Percentiles rank a stretch among this genome's conserved stretches.
phyloP scores from a whole-genome alignment of 768 basidiomycete species.

The Panaeolus papilionaceus region DNA sequence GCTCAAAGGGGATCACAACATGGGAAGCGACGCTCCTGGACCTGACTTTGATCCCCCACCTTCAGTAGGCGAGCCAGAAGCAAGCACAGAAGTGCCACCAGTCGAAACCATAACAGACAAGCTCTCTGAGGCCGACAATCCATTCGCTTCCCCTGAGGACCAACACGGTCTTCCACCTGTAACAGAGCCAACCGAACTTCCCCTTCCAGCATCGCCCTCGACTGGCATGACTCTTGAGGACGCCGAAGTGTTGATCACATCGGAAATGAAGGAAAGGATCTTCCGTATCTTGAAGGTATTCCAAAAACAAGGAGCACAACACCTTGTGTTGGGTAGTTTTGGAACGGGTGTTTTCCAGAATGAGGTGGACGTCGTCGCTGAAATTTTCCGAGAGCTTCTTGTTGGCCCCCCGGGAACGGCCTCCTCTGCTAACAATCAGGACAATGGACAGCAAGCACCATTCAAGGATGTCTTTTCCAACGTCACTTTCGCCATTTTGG shows the following conservation, averaged over 20 bases:
- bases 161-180: neutral
- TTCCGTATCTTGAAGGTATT: constrained; percentile 69
- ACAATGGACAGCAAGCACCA: neutral
- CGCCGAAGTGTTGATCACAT: constrained; percentile 46
- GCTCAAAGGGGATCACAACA: neutral
- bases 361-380: constrained; percentile 60
- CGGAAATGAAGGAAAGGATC: constrained; percentile 74
- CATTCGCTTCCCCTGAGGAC: constrained; percentile 4
- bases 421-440: neutral
- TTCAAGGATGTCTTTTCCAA: constrained; percentile 65
- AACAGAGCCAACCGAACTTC: constrained; percentile 5
- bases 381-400: constrained; percentile 70
- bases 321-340: constrained; percentile 75
- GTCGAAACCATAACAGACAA: neutral
- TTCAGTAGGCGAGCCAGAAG: neutral
- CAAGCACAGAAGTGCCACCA: neutral
- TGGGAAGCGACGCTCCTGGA: neutral
- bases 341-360: constrained; percentile 84
- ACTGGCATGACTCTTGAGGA: constrained; percentile 18
- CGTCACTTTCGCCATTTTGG: constrained; percentile 69
- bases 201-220: constrained; percentile 14
- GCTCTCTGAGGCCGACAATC: constrained; percentile 1
- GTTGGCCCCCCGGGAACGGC: neutral
- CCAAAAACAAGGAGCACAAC: constrained; percentile 61
- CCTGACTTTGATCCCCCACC: neutral